Conservation (phyloP, 306 rosid genomes). For the Lupinus albus region DNA sequence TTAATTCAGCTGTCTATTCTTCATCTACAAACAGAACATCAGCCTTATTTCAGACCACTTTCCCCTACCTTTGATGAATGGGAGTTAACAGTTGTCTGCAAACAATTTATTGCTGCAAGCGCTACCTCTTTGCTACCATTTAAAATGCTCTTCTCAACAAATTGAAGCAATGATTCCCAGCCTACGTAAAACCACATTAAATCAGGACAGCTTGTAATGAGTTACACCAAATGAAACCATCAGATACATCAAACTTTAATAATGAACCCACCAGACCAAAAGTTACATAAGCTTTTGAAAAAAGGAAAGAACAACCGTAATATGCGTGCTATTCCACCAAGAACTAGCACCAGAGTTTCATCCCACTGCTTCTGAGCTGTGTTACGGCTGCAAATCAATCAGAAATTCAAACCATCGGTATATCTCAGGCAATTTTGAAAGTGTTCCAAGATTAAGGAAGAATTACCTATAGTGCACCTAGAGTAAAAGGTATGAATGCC, state of each 20-base stretch:
- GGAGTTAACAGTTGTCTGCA: slow-evolving; percentile 83
- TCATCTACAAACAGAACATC: slow-evolving; percentile 35
- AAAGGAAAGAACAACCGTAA: slow-evolving; percentile 87
- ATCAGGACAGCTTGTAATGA: slow-evolving; percentile 31
- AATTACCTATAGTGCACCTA: slow-evolving; percentile 5
- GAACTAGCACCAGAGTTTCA: slow-evolving; percentile 89
- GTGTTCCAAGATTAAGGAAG: slow-evolving; percentile 23
- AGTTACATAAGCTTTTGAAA: slow-evolving; percentile 72
- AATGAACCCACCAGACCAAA: slow-evolving; percentile 79
- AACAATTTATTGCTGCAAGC: slow-evolving; percentile 88
- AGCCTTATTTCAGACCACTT: slow-evolving; percentile 22
- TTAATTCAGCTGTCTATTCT: slow-evolving; percentile 33
- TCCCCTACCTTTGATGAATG: slow-evolving; percentile 83
- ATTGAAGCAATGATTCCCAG: slow-evolving; percentile 89
- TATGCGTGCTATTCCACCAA: slow-evolving; percentile 91
- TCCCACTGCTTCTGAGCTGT: slow-evolving; percentile 99
- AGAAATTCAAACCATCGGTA: slow-evolving; percentile 39
- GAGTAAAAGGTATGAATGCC: slow-evolving; percentile 11
- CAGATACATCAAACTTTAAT: slow-evolving; percentile 35
- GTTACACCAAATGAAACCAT: slow-evolving; percentile 35
- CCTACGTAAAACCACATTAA: slow-evolving; percentile 58
- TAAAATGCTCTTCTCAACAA: slow-evolving; percentile 76
- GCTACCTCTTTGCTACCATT: slow-evolving; percentile 95
- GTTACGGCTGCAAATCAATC: slow-evolving; percentile 80
- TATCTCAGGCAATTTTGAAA: slow-evolving; percentile 14